These are phyloP conservation scores for Actinomortierella wolfii DNA, from an alignment of 371 early-diverging fungal genomes.

Conservation along the genomic window DNA sequence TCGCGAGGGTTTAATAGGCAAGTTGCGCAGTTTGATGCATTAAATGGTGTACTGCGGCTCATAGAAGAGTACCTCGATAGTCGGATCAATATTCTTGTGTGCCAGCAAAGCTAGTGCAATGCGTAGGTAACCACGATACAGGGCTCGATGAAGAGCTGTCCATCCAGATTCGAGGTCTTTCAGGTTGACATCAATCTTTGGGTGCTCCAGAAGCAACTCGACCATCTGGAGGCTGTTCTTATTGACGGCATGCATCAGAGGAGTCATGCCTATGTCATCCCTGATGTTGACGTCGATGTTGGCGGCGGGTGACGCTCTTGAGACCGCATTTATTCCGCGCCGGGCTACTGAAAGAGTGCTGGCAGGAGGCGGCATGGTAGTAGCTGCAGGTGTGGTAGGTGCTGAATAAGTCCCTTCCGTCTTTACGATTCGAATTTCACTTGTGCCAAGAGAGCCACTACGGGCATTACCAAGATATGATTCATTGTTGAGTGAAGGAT, in stretches of 20 bases:
- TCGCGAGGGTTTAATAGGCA: neutral
- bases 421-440: too few relatives aligned
- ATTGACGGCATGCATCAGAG: constrained; percentile 22
- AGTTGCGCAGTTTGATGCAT: neutral
- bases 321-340: neutral
- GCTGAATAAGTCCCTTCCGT: too few relatives aligned
- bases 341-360: too few relatives aligned
- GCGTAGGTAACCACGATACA: constrained; percentile 68
- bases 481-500: too few relatives aligned
- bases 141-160: constrained; percentile 69
- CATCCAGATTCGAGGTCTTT: constrained; percentile 74
- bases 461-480: too few relatives aligned
- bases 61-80: constrained; percentile 46
- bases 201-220: constrained; percentile 49
- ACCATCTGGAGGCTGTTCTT: constrained; percentile 44
- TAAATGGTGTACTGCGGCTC: neutral
- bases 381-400: too few relatives aligned
- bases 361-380: too few relatives aligned
- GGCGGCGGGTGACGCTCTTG: neutral
- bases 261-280: constrained; percentile 17
- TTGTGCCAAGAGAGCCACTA: too few relatives aligned
- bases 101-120: constrained; percentile 59
- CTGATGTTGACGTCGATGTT: constrained; percentile 16
- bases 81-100: constrained; percentile 60
- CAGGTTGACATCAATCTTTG: constrained; percentile 62